A percentile compares a stretch with the other conserved stretches of the same genome.
phyloP scores from a whole-genome alignment of 257 asterid genomes.

The Nicotiana tomentosiformis region DNA sequence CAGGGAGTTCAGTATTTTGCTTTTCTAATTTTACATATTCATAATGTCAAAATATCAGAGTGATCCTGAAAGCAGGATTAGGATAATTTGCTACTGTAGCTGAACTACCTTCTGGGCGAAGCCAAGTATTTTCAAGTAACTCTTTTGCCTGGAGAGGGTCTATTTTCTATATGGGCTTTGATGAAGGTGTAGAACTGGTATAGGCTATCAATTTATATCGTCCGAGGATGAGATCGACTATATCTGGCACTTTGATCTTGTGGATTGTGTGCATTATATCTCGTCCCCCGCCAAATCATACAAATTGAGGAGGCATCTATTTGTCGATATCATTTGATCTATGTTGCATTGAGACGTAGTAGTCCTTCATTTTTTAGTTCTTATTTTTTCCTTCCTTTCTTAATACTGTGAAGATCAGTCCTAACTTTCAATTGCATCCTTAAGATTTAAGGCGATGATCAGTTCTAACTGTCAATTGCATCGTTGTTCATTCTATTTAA shows the following conservation, averaged over 20 bases:
- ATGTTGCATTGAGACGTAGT: not conserved
- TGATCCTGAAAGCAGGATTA: not conserved
- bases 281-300: not conserved
- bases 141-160: not conserved
- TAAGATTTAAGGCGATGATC: not conserved
- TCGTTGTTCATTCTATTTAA: slow-evolving; percentile 9
- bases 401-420: not conserved
- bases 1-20: not conserved
- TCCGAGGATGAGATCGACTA: not conserved
- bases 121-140: not conserved
- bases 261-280: not conserved
- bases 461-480: not conserved
- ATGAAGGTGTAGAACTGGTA: not conserved
- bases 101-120: not conserved
- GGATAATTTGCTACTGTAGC: not conserved
- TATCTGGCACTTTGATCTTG: not conserved
- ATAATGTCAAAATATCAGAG: not conserved
- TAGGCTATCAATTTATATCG: not conserved
- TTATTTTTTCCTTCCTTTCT: not conserved
- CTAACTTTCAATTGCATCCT: not conserved
- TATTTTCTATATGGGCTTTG: not conserved
- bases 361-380: not conserved
- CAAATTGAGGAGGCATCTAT: not conserved
- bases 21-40: not conserved
- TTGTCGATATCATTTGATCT: not conserved